Percentiles rank a stretch among this genome's conserved stretches.
These are phyloP conservation scores for Aspergillus fischeri DNA, from an alignment of 2,329 filamentous ascomycete genomes.

Conservation along the genomic window DNA sequence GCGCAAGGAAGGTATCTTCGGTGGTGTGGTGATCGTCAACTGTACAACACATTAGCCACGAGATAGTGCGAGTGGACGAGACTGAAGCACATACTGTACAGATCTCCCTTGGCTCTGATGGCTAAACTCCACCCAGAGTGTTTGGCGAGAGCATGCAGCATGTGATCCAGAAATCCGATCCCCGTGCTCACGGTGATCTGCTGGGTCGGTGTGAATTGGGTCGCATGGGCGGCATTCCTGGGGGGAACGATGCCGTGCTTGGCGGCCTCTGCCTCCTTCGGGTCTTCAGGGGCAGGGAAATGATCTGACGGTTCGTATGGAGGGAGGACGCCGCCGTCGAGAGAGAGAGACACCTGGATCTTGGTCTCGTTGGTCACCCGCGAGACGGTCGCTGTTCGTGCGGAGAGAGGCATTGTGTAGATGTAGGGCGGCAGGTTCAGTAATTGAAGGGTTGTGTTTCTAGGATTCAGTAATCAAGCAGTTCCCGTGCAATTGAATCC, in stretches of 20 bases:
- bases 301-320: conserved; percentile 38
- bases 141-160: conserved; percentile 95
- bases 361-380: conserved; percentile 98
- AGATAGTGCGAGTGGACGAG: neutral
- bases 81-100: conserved; percentile 65
- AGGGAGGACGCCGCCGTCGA: conserved; percentile 73
- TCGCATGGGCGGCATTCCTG: conserved; percentile 64
- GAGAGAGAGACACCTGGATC: conserved; percentile 85
- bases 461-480: neutral
- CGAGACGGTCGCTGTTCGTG: conserved; percentile 73
- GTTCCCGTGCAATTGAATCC: neutral
- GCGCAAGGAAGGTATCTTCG: conserved; percentile 89
- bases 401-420: conserved; percentile 33
- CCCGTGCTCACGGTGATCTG: conserved; percentile 85
- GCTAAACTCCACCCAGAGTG: conserved; percentile 91
- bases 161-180: conserved; percentile 97
- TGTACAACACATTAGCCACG: conserved; percentile 30
- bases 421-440: neutral
- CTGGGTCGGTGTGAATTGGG: conserved; percentile 78
- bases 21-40: conserved; percentile 99
- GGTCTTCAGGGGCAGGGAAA: conserved; percentile 63
- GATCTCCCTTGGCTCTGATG: conserved; percentile 77
- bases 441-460: neutral
- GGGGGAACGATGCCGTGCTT: conserved; percentile 41
- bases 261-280: conserved; percentile 46